Conservation (phyloP, 1,139 yeast species). For the Geotrichum restrictum region DNA sequence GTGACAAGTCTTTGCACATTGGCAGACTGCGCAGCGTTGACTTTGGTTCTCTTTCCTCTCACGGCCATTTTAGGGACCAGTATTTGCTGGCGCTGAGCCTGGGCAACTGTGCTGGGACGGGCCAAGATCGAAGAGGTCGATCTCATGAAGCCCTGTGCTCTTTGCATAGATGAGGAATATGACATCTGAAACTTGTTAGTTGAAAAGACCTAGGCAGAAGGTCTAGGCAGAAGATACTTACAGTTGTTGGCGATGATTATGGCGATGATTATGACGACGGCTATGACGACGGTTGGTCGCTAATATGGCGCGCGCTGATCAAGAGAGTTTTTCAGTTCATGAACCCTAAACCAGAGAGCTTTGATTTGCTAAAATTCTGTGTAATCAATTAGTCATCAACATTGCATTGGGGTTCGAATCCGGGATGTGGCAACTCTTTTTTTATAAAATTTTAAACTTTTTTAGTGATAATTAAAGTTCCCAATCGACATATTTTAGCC, state of each 20-base stretch:
- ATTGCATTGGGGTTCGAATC: too few relatives aligned
- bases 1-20: constrained; percentile 57
- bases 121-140: constrained; percentile 4
- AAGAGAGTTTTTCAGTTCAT: neutral
- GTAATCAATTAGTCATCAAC: too few relatives aligned
- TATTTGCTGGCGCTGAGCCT: neutral
- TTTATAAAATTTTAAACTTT: too few relatives aligned
- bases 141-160: constrained; percentile 6
- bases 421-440: too few relatives aligned
- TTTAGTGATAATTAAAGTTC: too few relatives aligned
- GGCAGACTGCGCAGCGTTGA: constrained; percentile 45
- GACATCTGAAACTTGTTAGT: constrained; percentile 4
- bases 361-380: too few relatives aligned
- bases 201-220: neutral
- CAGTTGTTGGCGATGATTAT: neutral
- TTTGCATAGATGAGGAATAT: constrained; percentile 1
- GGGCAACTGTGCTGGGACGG: neutral
- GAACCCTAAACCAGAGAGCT: neutral
- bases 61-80: constrained; percentile 17
- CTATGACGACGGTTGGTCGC: neutral
- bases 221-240: neutral
- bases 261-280: neutral
- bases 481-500: too few relatives aligned
- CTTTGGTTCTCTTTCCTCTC: constrained; percentile 46
- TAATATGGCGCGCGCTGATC: neutral